Evolutionary conservation across 305 asterid species (phyloP), one percentile per base, ranked within the genome.

Genomic region (Coffea humblotiana): DNA sequence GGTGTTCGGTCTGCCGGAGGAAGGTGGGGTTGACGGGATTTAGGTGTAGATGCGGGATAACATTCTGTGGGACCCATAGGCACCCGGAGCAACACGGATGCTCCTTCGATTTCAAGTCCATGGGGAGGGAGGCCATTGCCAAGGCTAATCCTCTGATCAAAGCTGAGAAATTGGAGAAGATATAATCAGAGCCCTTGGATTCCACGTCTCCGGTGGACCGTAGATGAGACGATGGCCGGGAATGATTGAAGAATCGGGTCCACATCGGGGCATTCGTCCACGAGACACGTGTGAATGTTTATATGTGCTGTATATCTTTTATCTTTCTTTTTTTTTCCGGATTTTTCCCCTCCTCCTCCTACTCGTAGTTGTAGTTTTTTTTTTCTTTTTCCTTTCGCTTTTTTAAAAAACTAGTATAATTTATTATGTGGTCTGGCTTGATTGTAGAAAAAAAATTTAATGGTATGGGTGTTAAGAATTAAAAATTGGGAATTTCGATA

Each of bases 41-140:
- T 84, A 83, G 90, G 85, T 94, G 98, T 84, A 83, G 93, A 86
- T 94, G 98, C 52, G 98, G 94, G 79, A 86, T 80, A 71, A 92
- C 95, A 8, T 92, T 91, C 90, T 94, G 98, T 70, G 97, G 98
- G 88, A 83, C 85, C 82, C 98, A 94, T 71, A 80, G 98, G 85
- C 90, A 94, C 90, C 96, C 98, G 58, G 98, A 94, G 81, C 92
- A 85, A n/a, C 98, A 94, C 78, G 91, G 84, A 0, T 94, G 98
- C 78, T 32, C 87, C 14, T 91, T 94, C 65, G 97, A 94, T 84
- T 94, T 88, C 91, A 94, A 92, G 87, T 63, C 92, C 27, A 74
- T 85, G 88, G 98, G 98, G 16, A 87, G 91, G 83, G 95, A 94
- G 84, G 97, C 94, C 45, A 94, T 94, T 78, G 98, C 97, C 4